Evolutionary conservation across 306 rosid species (phyloP).

Genomic region (Ormosia semicastrata): DNA sequence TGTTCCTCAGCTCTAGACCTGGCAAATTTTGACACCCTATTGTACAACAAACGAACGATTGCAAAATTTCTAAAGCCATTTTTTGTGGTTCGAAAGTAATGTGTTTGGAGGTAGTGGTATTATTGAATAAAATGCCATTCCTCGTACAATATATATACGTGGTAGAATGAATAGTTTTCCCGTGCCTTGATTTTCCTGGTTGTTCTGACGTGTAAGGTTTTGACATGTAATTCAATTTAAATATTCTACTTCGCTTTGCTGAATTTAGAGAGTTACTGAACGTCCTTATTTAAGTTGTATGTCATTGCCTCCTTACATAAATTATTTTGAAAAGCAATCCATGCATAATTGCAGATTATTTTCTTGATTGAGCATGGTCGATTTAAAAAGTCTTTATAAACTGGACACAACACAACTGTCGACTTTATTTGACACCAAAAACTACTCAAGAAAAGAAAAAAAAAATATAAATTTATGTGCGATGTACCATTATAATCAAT

Average conservation of each 20-base stretch:
- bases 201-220: neutral
- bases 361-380: too few species aligned
- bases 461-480: too few species aligned
- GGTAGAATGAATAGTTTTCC: neutral
- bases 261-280: neutral
- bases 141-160: neutral
- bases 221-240: neutral
- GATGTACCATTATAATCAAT: too few species aligned
- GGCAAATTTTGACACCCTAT: slow-evolving; percentile 38
- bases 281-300: too few species aligned
- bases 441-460: too few species aligned
- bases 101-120: neutral
- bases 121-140: neutral
- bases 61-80: neutral
- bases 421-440: too few species aligned
- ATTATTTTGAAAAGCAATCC: neutral
- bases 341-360: neutral
- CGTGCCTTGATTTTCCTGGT: neutral
- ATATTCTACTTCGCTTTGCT: neutral
- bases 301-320: neutral
- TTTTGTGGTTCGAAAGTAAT: neutral
- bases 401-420: neutral
- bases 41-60: neutral
- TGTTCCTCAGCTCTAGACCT: neutral
- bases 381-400: neutral